phyloP scores from a whole-genome alignment of 352 stramenopile genomes.

The Phytophthora citrophthora region DNA sequence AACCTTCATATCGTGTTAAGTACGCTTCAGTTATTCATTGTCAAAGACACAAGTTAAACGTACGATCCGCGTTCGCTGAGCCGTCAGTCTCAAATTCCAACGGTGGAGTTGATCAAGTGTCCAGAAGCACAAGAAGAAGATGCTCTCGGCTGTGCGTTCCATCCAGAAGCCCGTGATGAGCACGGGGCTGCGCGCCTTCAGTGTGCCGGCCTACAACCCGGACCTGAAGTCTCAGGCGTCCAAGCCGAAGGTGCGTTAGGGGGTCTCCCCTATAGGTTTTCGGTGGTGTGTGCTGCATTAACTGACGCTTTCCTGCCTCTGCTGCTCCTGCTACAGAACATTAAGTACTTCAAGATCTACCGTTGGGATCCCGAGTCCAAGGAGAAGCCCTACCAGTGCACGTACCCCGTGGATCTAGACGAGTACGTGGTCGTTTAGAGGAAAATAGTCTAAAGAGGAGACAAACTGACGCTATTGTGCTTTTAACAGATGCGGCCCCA shows the following conservation, averaged over 20 bases:
- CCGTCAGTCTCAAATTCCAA: constrained; percentile 50
- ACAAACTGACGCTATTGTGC: constrained; percentile 6
- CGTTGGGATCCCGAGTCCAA: constrained; percentile 97
- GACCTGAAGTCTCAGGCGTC: constrained; percentile 78
- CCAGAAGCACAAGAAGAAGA: constrained; percentile 18
- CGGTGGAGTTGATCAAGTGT: constrained; percentile 20
- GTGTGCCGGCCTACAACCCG: constrained; percentile 51
- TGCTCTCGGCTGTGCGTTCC: constrained; percentile 38
- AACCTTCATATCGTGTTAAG: constrained; percentile 11
- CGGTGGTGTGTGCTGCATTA: constrained; percentile 6
- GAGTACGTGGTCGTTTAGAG: constrained; percentile 76
- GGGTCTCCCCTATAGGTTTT: constrained; percentile 8
- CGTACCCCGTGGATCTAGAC: constrained; percentile 98
- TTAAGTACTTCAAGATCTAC: constrained; percentile 99
- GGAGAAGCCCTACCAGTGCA: constrained; percentile 94
- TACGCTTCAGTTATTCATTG: constrained; percentile 26
- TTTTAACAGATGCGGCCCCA: constrained; percentile 91
- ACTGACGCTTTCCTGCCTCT: constrained; percentile 14
- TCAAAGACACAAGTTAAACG: constrained; percentile 13
- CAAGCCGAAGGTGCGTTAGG: constrained; percentile 73
- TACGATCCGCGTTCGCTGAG: constrained; percentile 26
- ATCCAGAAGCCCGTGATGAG: constrained; percentile 45
- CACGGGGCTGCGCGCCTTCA: constrained; percentile 61
- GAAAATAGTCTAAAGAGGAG: background rate
- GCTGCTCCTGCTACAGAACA: constrained; percentile 66